Evolutionary conservation across 108 stramenopile species (phyloP), one percentile per base, ranked within the genome.

Genomic region (Licmophora abbreviata): DNA sequence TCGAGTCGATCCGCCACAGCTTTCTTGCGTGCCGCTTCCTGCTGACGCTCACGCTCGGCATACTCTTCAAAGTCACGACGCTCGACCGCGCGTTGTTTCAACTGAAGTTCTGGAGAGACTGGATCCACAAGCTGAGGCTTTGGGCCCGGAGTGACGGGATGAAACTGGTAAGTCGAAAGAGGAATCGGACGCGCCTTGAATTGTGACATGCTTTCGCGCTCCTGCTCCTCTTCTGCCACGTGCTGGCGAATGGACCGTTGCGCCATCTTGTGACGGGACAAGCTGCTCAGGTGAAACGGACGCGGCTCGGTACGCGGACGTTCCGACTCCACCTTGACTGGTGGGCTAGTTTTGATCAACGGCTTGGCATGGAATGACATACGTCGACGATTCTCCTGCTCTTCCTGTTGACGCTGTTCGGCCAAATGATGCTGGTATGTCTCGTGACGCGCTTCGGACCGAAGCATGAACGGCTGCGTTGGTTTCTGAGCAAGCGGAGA

Each of bases 21-120:
- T 15, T 14, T 48, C 20, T 50, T 50, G n/a, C 49, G 42, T 31
- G 20, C 1, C 9, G 26, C n/a, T 12, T 29, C 48, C 26, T 49
- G 47, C 44, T 26, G 40, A 45, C 48, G 33, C 22, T 2, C 29
- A 0, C 33, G 32, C 37, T 49, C 36, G 30, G 49, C 48, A 17
- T 33, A 36, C 15, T 15, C 5, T 26, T 59, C 48, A 33, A 30
- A 50, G 8, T 59, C 29, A 8, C 21, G 28, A 18, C 58, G 47
- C 25, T 30, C 38, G 33, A 20, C 21, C 8, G 44, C 47, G 25
- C 49, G 58, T 10, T 26, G 40, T 34, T 50, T 49, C 27, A 49
- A 28, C n/a, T 21, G 12, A 12, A 59, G 42, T 18, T 40, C 38
- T 18, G 38, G 38, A 20, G 38, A 40, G 20, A 40, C 15, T 20